These are phyloP conservation scores for Tolypocladium pustulatum DNA, from an alignment of 2,329 filamentous ascomycete species.

Conservation along the genomic window DNA sequence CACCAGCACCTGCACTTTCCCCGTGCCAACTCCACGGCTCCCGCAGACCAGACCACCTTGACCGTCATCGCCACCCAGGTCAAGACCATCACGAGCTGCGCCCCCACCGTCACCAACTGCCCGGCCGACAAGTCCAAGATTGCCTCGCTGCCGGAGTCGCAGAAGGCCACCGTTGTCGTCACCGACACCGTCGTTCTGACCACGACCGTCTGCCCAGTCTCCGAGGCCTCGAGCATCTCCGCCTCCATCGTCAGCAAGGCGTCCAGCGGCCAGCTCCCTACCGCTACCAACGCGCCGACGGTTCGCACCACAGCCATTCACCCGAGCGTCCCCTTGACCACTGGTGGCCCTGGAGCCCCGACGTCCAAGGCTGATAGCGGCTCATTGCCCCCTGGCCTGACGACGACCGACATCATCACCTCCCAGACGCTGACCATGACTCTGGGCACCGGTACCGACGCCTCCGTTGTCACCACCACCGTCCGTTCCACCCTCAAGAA, in stretches of 20 bases:
- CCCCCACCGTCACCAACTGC: conserved; percentile 48
- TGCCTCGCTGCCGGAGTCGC: conserved; percentile 22
- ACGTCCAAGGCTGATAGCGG: conserved; percentile 7
- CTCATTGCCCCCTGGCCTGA: conserved; percentile 5
- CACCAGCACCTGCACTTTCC: conserved; percentile 21
- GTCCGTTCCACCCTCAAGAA: conserved; percentile 30
- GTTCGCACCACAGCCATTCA: neutral
- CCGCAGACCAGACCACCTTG: conserved; percentile 23
- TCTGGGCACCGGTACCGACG: conserved; percentile 18
- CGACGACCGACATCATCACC: conserved; percentile 18
- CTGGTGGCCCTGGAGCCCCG: conserved; percentile 22
- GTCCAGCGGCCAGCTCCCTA: conserved; percentile 24
- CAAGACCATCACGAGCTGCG: conserved; percentile 48
- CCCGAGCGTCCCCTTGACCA: conserved; percentile 14
- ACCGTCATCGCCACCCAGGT: conserved; percentile 44
- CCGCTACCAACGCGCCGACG: conserved; percentile 20
- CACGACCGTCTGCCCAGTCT: conserved; percentile 34
- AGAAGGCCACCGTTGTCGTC: conserved; percentile 21
- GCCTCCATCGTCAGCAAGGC: conserved; percentile 26
- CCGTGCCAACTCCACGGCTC: conserved; percentile 16
- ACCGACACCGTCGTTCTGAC: conserved; percentile 29
- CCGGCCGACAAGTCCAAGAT: conserved; percentile 21
- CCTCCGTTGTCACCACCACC: conserved; percentile 28
- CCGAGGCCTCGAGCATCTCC: conserved; percentile 28
- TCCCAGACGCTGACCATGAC: conserved; percentile 24